Evolutionary conservation across 495 filamentous ascomycete genomes (phyloP).

Genomic region (Rostrohypoxylon terebratum): DNA sequence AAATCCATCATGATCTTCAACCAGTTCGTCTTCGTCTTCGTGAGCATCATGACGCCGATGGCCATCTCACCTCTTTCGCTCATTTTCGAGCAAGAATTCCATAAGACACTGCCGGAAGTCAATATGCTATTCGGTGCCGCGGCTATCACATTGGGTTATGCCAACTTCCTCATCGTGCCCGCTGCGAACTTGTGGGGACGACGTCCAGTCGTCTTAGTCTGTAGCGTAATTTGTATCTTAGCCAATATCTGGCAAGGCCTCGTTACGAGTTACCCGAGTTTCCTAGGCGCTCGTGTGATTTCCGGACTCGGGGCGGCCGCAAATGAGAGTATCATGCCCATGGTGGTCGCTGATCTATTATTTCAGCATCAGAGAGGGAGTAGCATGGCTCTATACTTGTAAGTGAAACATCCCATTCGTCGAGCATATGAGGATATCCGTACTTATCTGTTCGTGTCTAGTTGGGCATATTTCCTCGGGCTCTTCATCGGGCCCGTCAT

Average conservation of each 20-base stretch:
- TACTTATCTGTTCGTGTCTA: constrained; percentile 13
- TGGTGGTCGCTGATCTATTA: constrained; percentile 71
- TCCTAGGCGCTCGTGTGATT: constrained; percentile 71
- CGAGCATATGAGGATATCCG: constrained; percentile 15
- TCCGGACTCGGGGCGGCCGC: constrained; percentile 70
- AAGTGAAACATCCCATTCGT: constrained; percentile 39
- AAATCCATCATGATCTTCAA: constrained; percentile 61
- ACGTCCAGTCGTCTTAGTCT: constrained; percentile 68
- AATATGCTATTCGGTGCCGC: constrained; percentile 67
- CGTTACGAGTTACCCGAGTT: constrained; percentile 68
- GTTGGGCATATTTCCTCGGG: constrained; percentile 54
- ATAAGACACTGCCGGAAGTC: constrained; percentile 63
- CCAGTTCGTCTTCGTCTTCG: constrained; percentile 64
- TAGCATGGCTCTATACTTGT: constrained; percentile 74
- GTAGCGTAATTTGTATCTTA: constrained; percentile 65
- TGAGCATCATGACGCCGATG: constrained; percentile 69
- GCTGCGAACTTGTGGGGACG: constrained; percentile 69
- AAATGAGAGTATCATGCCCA: constrained; percentile 68
- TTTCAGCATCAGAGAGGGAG: constrained; percentile 73
- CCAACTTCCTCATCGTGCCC: constrained; percentile 74
- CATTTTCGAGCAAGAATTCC: constrained; percentile 66
- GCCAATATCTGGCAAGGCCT: constrained; percentile 70
- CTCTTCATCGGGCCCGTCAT: constrained; percentile 68
- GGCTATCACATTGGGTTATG: constrained; percentile 72
- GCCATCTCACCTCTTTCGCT: constrained; percentile 69